Evolutionary conservation across 1,284 basidiomycete genomes (phyloP).

Genomic region (Boletus semigastroideus): DNA sequence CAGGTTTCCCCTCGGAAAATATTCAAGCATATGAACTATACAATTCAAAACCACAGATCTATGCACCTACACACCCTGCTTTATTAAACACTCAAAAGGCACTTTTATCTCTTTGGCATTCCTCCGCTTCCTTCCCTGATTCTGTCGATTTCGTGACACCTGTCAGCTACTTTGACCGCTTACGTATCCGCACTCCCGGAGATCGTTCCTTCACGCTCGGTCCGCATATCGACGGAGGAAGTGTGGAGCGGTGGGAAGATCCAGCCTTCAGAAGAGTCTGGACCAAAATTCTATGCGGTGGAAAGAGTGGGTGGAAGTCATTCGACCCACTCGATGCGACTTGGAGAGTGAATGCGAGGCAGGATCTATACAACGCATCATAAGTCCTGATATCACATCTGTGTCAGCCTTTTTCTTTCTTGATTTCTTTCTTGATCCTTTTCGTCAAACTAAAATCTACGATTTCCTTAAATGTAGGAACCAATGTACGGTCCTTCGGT

Average conservation of each 20-base stretch:
- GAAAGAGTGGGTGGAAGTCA: constrained; percentile 47
- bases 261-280: constrained; percentile 58
- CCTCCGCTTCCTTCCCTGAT: constrained; percentile 35
- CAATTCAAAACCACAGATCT: constrained; percentile 60
- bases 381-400: constrained; percentile 27
- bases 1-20: constrained; percentile 65
- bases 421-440: background rate
- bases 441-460: background rate
- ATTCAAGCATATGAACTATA: constrained; percentile 77
- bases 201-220: constrained; percentile 62
- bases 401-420: background rate
- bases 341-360: constrained; percentile 51
- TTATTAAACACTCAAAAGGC: constrained; percentile 51
- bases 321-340: constrained; percentile 61
- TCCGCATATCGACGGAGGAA: constrained; percentile 76
- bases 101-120: constrained; percentile 63
- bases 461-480: constrained; percentile 36
- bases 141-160: constrained; percentile 56
- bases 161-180: constrained; percentile 73
- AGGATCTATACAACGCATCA: constrained; percentile 56
- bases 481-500: constrained; percentile 75
- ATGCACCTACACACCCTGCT: constrained; percentile 54
- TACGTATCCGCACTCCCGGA: constrained; percentile 74
- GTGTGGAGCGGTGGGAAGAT: constrained; percentile 81
- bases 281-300: constrained; percentile 48